Evolutionary conservation across 1,139 yeast genomes (phyloP), one percentile per base, ranked within the genome.

Genomic region (Taphrina populina): DNA sequence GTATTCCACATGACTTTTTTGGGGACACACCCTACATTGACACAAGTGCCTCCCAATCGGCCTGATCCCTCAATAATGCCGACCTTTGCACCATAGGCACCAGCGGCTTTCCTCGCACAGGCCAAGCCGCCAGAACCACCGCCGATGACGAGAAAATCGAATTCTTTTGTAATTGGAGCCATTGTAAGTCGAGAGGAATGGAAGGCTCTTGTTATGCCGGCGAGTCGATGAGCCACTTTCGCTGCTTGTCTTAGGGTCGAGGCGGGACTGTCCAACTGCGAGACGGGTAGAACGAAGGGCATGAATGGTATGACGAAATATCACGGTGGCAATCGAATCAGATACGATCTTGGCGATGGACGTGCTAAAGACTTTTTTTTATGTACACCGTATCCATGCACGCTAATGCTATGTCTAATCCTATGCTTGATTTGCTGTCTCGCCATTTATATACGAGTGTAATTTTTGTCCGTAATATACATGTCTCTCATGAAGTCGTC

Each of bases 41-140:
- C 99, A 78, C 99, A 92, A 46, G 99, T 94, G 39, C 99, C 99
- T 57, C 98, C 98, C 71, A 94, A 77, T 59, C 75, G 81, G 29
- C 71, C 69, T 58, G 82, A 80, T 36, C 87, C 81, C 70, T 92
- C 98, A 58, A 92, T 77, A 36, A 92, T 68, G 61, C 90, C 75
- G 1, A 94, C 84, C 64, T 88, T 87, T 29, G 94, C 95, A 24
- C 98, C 98, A 65, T 88, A 82, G 11, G 59, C 57, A 46, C 83
- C 80, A 51, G 97, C 95, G 10, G 98, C 98, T 65, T 97, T 81
- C 70, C 99, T 82, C 19, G 96, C 95, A 21, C 95, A 84, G 17
- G 98, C 96, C 46, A 92, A 96, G 63, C 99, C 99, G 53, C 97
- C 99, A 36, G 96, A 88, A n/a, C 99, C 99, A 60, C 98, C 99